Conservation (phyloP, 139 green algal genomes). For the Closterium sp. region DNA sequence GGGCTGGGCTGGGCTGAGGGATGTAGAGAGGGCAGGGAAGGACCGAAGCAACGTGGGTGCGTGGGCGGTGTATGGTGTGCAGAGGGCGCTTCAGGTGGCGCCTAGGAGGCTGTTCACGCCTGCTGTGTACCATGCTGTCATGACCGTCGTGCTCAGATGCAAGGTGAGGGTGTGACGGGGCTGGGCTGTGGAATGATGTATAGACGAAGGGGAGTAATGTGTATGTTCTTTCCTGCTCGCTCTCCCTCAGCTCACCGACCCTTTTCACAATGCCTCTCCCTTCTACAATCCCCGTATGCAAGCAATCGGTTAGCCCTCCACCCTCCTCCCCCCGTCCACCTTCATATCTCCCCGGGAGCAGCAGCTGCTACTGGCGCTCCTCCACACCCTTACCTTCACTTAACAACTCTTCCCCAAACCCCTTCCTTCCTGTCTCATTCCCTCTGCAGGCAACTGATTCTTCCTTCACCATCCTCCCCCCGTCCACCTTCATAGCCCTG, state of each 20-base stretch:
- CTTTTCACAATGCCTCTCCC: background rate
- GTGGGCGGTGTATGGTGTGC: background rate
- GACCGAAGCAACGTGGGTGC: background rate
- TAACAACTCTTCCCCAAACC: no score
- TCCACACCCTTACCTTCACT: no score
- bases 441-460: background rate
- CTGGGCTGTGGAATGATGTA: no score
- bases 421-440: no score
- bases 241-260: slow-evolving; percentile 2
- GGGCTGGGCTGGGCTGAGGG: no score
- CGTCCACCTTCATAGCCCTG: background rate
- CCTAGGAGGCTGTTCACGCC: background rate
- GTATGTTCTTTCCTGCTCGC: no score
- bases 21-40: background rate
- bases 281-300: background rate
- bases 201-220: no score
- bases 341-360: slow-evolving; percentile 2
- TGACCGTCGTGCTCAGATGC: no score
- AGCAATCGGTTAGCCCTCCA: background rate
- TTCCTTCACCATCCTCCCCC: background rate
- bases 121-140: no score
- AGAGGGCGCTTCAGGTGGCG: background rate
- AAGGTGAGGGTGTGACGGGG: no score
- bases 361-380: slow-evolving; percentile 37
- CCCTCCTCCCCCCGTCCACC: background rate